These are phyloP conservation scores for Cladosporium sp. DNA, from an alignment of 2,329 filamentous ascomycete species.

Conservation along the genomic window DNA sequence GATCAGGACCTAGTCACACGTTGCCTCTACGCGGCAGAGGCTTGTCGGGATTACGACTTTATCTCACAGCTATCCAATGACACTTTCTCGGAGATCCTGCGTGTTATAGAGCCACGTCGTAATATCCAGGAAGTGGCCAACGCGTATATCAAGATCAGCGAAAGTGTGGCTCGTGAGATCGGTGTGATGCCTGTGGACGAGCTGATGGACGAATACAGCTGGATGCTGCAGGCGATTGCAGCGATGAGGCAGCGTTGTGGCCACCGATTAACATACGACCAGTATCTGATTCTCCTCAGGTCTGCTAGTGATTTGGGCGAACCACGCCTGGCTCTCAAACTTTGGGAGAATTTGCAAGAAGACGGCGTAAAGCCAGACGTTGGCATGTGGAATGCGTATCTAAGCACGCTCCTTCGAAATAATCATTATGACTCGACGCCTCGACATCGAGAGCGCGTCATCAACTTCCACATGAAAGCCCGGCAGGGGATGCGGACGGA, in stretches of 20 bases:
- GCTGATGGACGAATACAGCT: slow-evolving; percentile 38
- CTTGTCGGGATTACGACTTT: slow-evolving; percentile 24
- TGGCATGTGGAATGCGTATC: slow-evolving; percentile 53
- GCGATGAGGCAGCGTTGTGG: slow-evolving; percentile 35
- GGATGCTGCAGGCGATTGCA: slow-evolving; percentile 36
- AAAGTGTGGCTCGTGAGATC: slow-evolving; percentile 42
- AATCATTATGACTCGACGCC: slow-evolving; percentile 31
- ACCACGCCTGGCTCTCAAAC: slow-evolving; percentile 36
- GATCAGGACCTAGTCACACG: slow-evolving; percentile 24
- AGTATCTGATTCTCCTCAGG: slow-evolving; percentile 52
- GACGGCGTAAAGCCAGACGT: slow-evolving; percentile 41
- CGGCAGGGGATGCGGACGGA: slow-evolving; percentile 12
- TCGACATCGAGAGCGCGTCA: slow-evolving; percentile 39
- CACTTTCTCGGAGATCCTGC: slow-evolving; percentile 61
- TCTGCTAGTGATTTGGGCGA: slow-evolving; percentile 48
- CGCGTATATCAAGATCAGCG: slow-evolving; percentile 49
- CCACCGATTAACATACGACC: slow-evolving; percentile 38
- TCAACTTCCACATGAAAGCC: slow-evolving; percentile 24
- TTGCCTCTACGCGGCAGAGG: slow-evolving; percentile 24
- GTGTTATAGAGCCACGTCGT: slow-evolving; percentile 53
- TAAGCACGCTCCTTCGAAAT: slow-evolving; percentile 48
- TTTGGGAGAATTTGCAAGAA: slow-evolving; percentile 45
- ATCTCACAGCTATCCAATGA: slow-evolving; percentile 45
- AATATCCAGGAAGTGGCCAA: slow-evolving; percentile 42
- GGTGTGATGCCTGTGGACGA: slow-evolving; percentile 34